Conservation (phyloP, 1,284 basidiomycete genomes). For the Sanguinoderma infundibulare region DNA sequence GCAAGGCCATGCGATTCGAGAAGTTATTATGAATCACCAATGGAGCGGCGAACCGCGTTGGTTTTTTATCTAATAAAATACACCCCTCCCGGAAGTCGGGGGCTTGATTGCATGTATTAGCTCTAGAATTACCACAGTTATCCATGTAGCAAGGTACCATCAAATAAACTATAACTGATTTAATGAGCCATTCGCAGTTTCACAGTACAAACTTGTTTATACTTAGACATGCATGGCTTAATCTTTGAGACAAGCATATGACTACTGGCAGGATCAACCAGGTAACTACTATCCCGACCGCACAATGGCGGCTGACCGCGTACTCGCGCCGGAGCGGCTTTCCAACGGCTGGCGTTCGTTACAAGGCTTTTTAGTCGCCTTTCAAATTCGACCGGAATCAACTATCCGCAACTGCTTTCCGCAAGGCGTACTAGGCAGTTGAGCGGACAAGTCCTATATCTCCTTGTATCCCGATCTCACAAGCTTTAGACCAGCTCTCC, state of each 20-base stretch:
- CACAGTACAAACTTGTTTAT: slow-evolving; percentile 64
- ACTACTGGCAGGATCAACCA: slow-evolving; percentile 75
- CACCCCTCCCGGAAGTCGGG: slow-evolving; percentile 60
- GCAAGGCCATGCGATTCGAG: slow-evolving; percentile 58
- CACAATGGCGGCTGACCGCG: slow-evolving; percentile 12
- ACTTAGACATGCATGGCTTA: slow-evolving; percentile 69
- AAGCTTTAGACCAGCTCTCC: slow-evolving; percentile 42
- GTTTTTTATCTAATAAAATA: slow-evolving; percentile 69
- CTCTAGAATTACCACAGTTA: slow-evolving; percentile 69
- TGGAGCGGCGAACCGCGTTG: slow-evolving; percentile 55
- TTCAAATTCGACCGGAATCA: slow-evolving; percentile 19
- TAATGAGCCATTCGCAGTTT: slow-evolving; percentile 71
- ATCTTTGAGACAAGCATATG: slow-evolving; percentile 74
- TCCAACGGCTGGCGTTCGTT: too few relatives aligned
- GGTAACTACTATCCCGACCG: slow-evolving; percentile 49
- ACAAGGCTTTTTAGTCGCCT: too few relatives aligned
- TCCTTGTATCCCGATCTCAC: slow-evolving; percentile 48
- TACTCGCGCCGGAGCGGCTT: slow-evolving; percentile 26
- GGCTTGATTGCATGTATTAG: slow-evolving; percentile 64
- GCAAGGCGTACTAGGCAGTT: slow-evolving; percentile 16
- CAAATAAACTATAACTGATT: slow-evolving; percentile 72
- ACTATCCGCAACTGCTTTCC: slow-evolving; percentile 20
- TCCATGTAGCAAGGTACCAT: slow-evolving; percentile 62
- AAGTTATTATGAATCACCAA: slow-evolving; percentile 68
- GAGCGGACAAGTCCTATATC: slow-evolving; percentile 32